Evolutionary conservation across 495 filamentous ascomycete species (phyloP).

Genomic region (Daldinia concentrica): DNA sequence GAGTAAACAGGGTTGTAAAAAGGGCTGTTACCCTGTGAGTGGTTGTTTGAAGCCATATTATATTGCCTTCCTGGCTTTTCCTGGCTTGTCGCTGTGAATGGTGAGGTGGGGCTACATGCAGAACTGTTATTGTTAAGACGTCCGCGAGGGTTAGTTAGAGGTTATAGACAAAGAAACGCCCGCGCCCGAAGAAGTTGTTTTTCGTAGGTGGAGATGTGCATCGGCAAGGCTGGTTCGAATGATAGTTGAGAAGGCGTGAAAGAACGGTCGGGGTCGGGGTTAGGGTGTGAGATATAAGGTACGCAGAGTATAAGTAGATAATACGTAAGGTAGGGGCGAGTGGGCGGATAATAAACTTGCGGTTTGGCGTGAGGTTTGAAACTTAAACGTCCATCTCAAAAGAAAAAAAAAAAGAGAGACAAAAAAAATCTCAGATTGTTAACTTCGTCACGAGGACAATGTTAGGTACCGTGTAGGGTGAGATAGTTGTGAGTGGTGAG

Average conservation of each 20-base stretch:
- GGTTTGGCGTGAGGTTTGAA: slow-evolving; percentile 4
- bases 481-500: slow-evolving; percentile 36
- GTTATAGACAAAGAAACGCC: slow-evolving; percentile 34
- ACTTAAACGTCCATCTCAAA: neutral
- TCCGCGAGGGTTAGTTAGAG: neutral
- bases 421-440: slow-evolving; percentile 5
- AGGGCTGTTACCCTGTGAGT: slow-evolving; percentile 34
- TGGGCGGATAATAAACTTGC: neutral
- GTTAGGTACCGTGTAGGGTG: slow-evolving; percentile 31
- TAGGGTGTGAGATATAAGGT: neutral
- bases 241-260: neutral
- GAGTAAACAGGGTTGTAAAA: slow-evolving; percentile 4
- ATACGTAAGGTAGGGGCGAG: neutral
- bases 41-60: slow-evolving; percentile 38
- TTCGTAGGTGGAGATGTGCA: slow-evolving; percentile 17
- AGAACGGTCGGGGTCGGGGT: neutral
- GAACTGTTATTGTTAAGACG: slow-evolving; percentile 8
- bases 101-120: slow-evolving; percentile 34
- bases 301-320: too few species aligned
- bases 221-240: slow-evolving; percentile 8
- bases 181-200: slow-evolving; percentile 12
- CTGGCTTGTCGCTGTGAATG: slow-evolving; percentile 14
- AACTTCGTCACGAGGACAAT: slow-evolving; percentile 41
- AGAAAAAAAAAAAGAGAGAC: neutral
- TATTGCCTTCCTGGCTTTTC: slow-evolving; percentile 21